Evolutionary conservation across 2,329 filamentous ascomycete species (phyloP), one percentile per base, ranked within the genome.

Genomic region (Aspergillus pseudoterreus): DNA sequence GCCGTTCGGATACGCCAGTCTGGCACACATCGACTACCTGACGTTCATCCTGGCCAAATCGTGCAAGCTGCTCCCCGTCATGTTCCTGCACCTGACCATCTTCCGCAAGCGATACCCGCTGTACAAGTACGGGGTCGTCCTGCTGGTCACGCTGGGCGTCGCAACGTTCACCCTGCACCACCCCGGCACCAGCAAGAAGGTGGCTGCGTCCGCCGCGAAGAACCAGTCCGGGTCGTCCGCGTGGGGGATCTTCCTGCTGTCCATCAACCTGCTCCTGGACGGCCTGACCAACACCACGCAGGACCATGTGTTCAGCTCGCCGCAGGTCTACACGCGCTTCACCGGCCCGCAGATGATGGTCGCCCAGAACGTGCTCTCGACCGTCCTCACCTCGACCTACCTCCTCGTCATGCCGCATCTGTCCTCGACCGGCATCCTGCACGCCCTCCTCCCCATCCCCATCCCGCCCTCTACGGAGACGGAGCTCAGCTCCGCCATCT

Each of bases 291-390:
- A 99, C 73, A 91, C 87, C 49, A 96, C 92, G 2, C 94, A 99
- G 78, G 94, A 99, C 72, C 86, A 96, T 71, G 90, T 99, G 70
- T 96, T 97, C 70, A 73, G 75, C 57, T 79, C 83, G 6, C 75
- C 74, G 2, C 72, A 75, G 22, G 67, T 72, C 1, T 95, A 91
- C 73, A 84, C 83, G 58, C 85, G 86, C 12, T 96, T 94, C 69
- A 83, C 84, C 2, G 94, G 94, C 9, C 91, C 92, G 53, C 94
- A 99, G 80, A 99, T 99, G 94, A 99, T 99, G 94, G 95, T 92
- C 69, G 92, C 92, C 36, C 90, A 96, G 73, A 99, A 97, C 69
- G 77, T 96, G 50, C 87, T 97, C 71, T 87, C 83, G 62, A 92
- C 91, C 3, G 66, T 84, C 43, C 78, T 97, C 51, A 97, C 92